Base-by-base conservation (phyloP, 163 green algal species). In the Prototheca stagnorum region DNA sequence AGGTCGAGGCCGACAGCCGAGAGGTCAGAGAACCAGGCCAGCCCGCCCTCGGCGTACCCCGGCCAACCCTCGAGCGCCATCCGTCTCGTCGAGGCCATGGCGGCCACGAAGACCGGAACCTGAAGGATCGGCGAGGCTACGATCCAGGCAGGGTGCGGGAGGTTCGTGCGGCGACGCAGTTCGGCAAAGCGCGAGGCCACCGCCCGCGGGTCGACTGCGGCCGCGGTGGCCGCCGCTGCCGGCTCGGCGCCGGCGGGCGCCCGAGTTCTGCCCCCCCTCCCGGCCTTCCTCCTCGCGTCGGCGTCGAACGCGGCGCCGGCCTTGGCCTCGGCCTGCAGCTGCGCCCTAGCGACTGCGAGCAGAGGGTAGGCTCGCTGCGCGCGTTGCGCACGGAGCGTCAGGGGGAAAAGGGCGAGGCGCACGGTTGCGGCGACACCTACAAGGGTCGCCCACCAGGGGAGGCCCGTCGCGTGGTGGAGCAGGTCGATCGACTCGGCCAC, bases 401-500 rank as follows among this genome's bases (percentile, higher is more conserved):
- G 5, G 4, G 78, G 78, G 41, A 85, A 52, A 47, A 88, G 51
- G 50, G 61, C 55, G 1, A 62, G 26, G 5, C 76, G 66, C 14
- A 84, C 59, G 5, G 46, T 45, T 8, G 78, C 37, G 0, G 61
- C 74, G 20, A 57, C 52, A 12, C 62, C n/a, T 0, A 66, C 56
- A 22, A 88, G 68, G 44, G 72, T 72, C 1, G 64, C 70, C 62
- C 68, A 85, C 79, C 79, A 88, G 11, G 79, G 79, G 37, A 85
- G 63, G 1, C 77, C 77, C 1, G 42, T 81, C 7, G 45, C 28
- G 5, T 56, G 31, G 31, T 37, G 31, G 11, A 37, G 31, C 31
- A 9, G 12, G 11, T 37, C 31, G 31, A 37, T 37, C 11, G 11
- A 9, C 12, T 37, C 31, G 11, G 31, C 31, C 31, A 37, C 31